These are phyloP conservation scores for Panicum virgatum DNA, from an alignment of 202 grass and related monocot genomes.

Conservation along the genomic window DNA sequence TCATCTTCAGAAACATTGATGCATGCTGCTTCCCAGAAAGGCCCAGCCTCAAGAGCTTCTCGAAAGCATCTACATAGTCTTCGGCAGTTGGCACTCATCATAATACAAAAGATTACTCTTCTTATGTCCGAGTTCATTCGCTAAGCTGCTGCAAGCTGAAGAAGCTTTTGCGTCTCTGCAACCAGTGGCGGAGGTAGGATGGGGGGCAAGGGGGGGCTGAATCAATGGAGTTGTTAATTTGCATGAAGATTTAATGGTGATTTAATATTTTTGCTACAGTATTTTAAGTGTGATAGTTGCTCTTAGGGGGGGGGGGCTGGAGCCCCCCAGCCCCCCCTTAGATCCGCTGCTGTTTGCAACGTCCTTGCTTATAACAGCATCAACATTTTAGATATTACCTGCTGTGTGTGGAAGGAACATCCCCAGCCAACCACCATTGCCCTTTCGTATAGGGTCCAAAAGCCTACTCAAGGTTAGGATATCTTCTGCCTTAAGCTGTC, in stretches of 20 bases:
- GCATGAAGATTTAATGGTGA: too few species aligned
- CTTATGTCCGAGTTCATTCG: conserved; percentile 87
- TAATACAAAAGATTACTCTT: conserved; percentile 92
- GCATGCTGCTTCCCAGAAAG: conserved; percentile 81
- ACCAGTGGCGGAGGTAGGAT: too few species aligned
- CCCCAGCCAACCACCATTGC: conserved; percentile 89
- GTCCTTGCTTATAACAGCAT: conserved; percentile 62
- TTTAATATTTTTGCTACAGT: too few species aligned
- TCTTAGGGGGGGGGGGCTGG: too few species aligned
- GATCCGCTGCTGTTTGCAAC: too few species aligned
- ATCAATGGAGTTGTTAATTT: too few species aligned
- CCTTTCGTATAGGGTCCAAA: conserved; percentile 91
- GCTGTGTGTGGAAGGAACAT: conserved; percentile 38
- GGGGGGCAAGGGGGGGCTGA: too few species aligned
- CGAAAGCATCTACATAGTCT: conserved; percentile 94
- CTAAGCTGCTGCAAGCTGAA: conserved; percentile 84
- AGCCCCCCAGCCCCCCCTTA: too few species aligned
- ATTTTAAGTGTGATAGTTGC: too few species aligned
- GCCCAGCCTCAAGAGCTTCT: conserved; percentile 88
- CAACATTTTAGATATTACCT: conserved; percentile 60
- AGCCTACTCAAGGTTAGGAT: conserved; percentile 76
- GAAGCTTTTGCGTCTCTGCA: conserved; percentile 79
- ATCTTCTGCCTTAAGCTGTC: conserved; percentile 75
- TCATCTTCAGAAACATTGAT: not conserved
- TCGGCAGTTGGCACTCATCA: conserved; percentile 68